Evolutionary conservation across 2,329 filamentous ascomycete genomes (phyloP).

Genomic region (Aspergillus cejpii): DNA sequence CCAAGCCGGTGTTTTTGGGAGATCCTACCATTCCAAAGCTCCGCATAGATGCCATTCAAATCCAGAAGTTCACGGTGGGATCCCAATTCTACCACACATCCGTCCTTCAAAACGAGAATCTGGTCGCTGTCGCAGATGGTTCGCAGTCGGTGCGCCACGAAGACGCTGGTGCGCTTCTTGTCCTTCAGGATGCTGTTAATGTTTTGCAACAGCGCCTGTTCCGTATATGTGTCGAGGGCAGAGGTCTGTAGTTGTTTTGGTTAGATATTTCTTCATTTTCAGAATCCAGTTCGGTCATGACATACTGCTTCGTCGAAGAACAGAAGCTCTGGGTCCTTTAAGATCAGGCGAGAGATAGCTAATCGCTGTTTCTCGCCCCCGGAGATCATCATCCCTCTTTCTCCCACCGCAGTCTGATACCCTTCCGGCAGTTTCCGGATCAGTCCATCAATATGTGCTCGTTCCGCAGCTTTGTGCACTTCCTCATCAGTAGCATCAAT

Average conservation of each 20-base stretch:
- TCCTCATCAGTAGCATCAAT: constrained; percentile 67
- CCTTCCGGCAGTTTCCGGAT: constrained; percentile 76
- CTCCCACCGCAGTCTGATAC: constrained; percentile 84
- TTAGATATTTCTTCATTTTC: not conserved
- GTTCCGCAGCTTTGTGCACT: constrained; percentile 68
- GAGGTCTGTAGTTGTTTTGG: constrained; percentile 52
- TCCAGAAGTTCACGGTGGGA: constrained; percentile 81
- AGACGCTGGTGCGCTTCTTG: constrained; percentile 83
- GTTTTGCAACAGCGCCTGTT: constrained; percentile 81
- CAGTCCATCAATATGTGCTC: constrained; percentile 78
- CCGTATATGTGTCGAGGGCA: constrained; percentile 86
- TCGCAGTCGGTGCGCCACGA: constrained; percentile 83
- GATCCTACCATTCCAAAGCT: constrained; percentile 77
- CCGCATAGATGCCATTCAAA: constrained; percentile 64
- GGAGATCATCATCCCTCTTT: constrained; percentile 93
- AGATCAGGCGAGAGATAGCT: constrained; percentile 71
- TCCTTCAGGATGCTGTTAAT: constrained; percentile 89
- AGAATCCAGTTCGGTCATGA: constrained; percentile 11
- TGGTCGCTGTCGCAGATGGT: constrained; percentile 91
- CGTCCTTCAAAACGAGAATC: constrained; percentile 84
- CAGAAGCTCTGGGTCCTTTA: constrained; percentile 82
- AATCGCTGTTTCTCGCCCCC: constrained; percentile 90
- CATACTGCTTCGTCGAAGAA: constrained; percentile 87
- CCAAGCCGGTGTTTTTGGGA: not conserved
- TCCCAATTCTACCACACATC: constrained; percentile 78